Percentiles rank a stretch among this genome's conserved stretches.
phyloP scores from a whole-genome alignment of 1,284 basidiomycete genomes.

The Pascua sp. region DNA sequence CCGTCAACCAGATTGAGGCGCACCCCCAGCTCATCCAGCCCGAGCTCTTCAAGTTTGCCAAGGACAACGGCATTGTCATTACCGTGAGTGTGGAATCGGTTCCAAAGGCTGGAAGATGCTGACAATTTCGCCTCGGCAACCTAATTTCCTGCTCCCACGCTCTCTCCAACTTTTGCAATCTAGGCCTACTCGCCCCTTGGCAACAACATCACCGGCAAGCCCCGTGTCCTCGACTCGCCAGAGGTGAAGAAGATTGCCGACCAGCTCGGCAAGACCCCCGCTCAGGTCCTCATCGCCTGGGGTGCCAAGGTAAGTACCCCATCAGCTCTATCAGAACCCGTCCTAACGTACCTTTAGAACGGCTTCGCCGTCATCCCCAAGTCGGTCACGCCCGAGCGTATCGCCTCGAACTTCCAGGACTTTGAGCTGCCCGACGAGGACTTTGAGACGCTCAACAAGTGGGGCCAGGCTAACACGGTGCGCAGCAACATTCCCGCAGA shows the following conservation, averaged over 20 bases:
- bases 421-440: slow-evolving; percentile 62
- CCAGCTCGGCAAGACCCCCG: slow-evolving; percentile 59
- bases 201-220: slow-evolving; percentile 53
- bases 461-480: slow-evolving; percentile 57
- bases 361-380: slow-evolving; percentile 61
- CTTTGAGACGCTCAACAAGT: slow-evolving; percentile 57
- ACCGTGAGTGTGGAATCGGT: slow-evolving; percentile 61
- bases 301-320: slow-evolving; percentile 46
- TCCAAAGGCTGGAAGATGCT: slow-evolving; percentile 39
- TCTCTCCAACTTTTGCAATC: not conserved
- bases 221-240: slow-evolving; percentile 39
- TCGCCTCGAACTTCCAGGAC: slow-evolving; percentile 66
- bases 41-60: slow-evolving; percentile 47
- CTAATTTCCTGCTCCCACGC: no score
- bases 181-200: slow-evolving; percentile 39
- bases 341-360: slow-evolving; percentile 15
- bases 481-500: slow-evolving; percentile 63
- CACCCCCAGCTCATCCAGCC: slow-evolving; percentile 59
- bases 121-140: no score
- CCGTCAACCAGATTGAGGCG: slow-evolving; percentile 76
- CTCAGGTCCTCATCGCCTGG: slow-evolving; percentile 70
- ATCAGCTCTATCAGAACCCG: no score
- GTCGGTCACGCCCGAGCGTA: slow-evolving; percentile 56
- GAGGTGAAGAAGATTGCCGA: slow-evolving; percentile 62
- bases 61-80: slow-evolving; percentile 69